These are phyloP conservation scores for Gossypium stocksii DNA, from an alignment of 345 rosid genomes.

Conservation along the genomic window DNA sequence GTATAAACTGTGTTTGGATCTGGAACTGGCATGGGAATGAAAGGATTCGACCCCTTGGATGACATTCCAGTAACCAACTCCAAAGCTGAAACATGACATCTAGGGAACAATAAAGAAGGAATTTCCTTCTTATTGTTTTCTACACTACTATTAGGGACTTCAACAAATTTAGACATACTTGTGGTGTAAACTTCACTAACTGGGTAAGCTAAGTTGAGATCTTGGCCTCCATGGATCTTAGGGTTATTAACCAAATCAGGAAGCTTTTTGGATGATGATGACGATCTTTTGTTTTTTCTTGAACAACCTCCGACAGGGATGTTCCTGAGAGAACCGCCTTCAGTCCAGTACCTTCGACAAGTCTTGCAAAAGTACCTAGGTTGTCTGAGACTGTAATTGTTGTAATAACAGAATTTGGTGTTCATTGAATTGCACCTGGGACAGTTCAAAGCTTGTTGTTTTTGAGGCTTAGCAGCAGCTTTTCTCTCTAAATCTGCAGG, in stretches of 20 bases:
- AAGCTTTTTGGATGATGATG: slow-evolving; percentile 48
- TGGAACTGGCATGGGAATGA: slow-evolving; percentile 59
- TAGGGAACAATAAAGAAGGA: slow-evolving; percentile 29
- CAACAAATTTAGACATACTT: slow-evolving; percentile 57
- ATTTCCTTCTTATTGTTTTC: slow-evolving; percentile 30
- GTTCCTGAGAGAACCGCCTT: slow-evolving; percentile 92
- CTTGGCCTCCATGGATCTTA: slow-evolving; percentile 57
- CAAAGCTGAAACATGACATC: slow-evolving; percentile 48
- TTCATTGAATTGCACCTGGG: slow-evolving; percentile 94
- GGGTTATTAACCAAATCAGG: slow-evolving; percentile 61
- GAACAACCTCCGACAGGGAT: slow-evolving; percentile 99
- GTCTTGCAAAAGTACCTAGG: slow-evolving; percentile 97
- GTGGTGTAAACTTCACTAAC: slow-evolving; percentile 46
- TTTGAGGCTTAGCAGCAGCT: slow-evolving; percentile 47
- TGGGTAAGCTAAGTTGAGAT: slow-evolving; percentile 72
- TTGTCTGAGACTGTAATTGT: slow-evolving; percentile 96
- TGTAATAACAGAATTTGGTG: slow-evolving; percentile 98
- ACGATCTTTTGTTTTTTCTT: slow-evolving; percentile 86
- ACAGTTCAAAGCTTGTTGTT: slow-evolving; percentile 81
- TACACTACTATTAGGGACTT: slow-evolving; percentile 30
- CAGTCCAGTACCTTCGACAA: slow-evolving; percentile 98
- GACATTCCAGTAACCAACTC: slow-evolving; percentile 71
- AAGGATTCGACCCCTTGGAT: slow-evolving; percentile 53
- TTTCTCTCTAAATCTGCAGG: slow-evolving; percentile 51
- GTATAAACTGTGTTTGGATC: slow-evolving; percentile 49